Percentiles rank a stretch among this genome's conserved stretches.
Conservation (phyloP, 345 rosid species). For the Microcos paniculata region DNA sequence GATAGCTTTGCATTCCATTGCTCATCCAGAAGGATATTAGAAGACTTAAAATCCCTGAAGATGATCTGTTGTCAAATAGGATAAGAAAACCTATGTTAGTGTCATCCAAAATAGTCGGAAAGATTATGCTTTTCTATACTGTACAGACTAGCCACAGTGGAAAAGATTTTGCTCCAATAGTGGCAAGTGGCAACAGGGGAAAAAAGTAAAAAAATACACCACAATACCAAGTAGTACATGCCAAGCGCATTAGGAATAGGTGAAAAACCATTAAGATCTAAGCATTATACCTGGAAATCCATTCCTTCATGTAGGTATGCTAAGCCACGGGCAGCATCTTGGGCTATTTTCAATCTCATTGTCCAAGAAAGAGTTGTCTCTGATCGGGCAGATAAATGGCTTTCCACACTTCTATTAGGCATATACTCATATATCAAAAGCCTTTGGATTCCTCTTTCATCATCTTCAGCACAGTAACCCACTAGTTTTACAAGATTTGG, state of each 20-base stretch:
- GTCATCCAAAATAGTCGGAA: background rate
- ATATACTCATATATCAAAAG: conserved; percentile 81
- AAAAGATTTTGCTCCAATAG: too few relatives aligned
- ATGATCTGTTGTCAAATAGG: conserved; percentile 53
- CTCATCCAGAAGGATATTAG: conserved; percentile 82
- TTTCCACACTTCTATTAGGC: conserved; percentile 79
- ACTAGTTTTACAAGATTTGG: conserved; percentile 79
- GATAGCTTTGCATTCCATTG: conserved; percentile 96
- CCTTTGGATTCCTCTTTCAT: conserved; percentile 88
- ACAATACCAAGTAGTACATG: conserved; percentile 4
- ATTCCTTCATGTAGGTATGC: conserved; percentile 79
- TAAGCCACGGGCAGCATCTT: conserved; percentile 88
- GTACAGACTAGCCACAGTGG: too few relatives aligned
- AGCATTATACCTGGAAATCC: conserved; percentile 73
- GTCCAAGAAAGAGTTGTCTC: conserved; percentile 69
- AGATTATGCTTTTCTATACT: too few relatives aligned
- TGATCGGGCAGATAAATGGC: conserved; percentile 53
- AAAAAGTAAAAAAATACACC: background rate
- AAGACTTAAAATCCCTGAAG: conserved; percentile 87
- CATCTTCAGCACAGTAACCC: conserved; percentile 94
- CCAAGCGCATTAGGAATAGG: background rate
- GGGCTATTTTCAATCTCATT: conserved; percentile 82
- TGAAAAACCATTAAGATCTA: background rate
- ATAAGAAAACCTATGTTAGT: background rate
- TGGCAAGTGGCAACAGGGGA: too few relatives aligned